Evolutionary conservation across 2,329 filamentous ascomycete genomes (phyloP).

Genomic region (Colletotrichum sublineola): DNA sequence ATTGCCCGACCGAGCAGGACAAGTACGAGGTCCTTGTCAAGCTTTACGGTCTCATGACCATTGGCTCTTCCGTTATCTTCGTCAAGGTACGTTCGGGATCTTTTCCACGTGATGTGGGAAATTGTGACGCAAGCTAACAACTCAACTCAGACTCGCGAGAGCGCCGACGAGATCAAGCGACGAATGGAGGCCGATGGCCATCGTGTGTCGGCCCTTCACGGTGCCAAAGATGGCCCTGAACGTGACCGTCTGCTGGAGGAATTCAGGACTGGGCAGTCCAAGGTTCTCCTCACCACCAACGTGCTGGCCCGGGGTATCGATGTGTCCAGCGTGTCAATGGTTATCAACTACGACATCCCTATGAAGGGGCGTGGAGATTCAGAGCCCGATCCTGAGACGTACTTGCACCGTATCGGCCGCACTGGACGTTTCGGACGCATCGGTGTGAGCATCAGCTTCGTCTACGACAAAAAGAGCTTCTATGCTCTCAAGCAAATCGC

Average conservation of each 20-base stretch:
- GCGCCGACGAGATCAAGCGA: constrained; percentile 85
- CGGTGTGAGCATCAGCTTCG: constrained; percentile 94
- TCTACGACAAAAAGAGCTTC: constrained; percentile 88
- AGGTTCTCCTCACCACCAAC: constrained; percentile 98
- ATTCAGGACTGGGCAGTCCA: constrained; percentile 88
- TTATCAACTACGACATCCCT: constrained; percentile 95
- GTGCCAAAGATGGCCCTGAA: constrained; percentile 84
- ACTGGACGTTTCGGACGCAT: constrained; percentile 97
- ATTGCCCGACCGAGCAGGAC: constrained; percentile 83
- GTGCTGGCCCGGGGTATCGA: constrained; percentile 97
- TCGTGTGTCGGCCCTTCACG: constrained; percentile 90
- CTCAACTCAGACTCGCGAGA: constrained; percentile 78
- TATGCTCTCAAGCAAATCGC: constrained; percentile 84
- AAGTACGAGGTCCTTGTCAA: constrained; percentile 93
- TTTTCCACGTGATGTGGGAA: no score
- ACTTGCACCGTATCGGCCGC: constrained; percentile 96
- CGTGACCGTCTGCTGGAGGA: constrained; percentile 87
- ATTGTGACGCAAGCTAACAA: constrained; percentile 16
- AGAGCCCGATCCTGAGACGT: constrained; percentile 93
- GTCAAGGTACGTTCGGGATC: constrained; percentile 75
- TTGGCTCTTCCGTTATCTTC: constrained; percentile 98
- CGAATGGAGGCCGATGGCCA: constrained; percentile 92
- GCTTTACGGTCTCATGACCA: constrained; percentile 95
- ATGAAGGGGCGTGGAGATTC: constrained; percentile 81
- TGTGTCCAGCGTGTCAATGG: constrained; percentile 91